phyloP scores from a whole-genome alignment of 2,329 filamentous ascomycete species.

The Aspergillus sp. region DNA sequence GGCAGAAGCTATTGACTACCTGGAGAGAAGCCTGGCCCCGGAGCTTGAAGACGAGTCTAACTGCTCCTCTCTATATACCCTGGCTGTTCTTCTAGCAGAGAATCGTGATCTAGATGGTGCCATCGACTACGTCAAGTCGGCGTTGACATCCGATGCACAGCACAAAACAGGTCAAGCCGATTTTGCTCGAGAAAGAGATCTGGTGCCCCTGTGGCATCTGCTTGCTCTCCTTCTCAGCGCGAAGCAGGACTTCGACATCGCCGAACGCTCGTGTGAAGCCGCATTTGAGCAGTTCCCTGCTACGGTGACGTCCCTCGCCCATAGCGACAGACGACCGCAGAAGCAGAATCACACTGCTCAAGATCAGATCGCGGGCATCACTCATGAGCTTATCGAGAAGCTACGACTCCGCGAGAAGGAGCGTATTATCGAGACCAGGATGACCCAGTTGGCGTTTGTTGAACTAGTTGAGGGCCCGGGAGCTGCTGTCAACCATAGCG shows the following conservation, averaged over 20 bases:
- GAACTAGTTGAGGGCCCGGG: slow-evolving; percentile 83
- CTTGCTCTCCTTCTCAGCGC: slow-evolving; percentile 83
- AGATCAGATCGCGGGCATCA: slow-evolving; percentile 22
- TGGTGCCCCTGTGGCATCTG: slow-evolving; percentile 90
- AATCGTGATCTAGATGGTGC: slow-evolving; percentile 77
- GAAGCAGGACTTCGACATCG: slow-evolving; percentile 79
- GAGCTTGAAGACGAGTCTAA: slow-evolving; percentile 68
- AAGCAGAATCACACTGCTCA: slow-evolving; percentile 27
- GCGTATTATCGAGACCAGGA: slow-evolving; percentile 87
- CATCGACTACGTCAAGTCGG: slow-evolving; percentile 78
- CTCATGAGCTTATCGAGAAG: slow-evolving; percentile 66
- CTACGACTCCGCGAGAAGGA: slow-evolving; percentile 86
- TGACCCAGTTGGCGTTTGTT: slow-evolving; percentile 84
- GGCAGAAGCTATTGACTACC: slow-evolving; percentile 71
- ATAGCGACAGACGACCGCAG: slow-evolving; percentile 49
- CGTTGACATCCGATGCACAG: slow-evolving; percentile 60
- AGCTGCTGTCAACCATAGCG: slow-evolving; percentile 82
- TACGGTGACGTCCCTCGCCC: slow-evolving; percentile 68
- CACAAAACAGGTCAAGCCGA: slow-evolving; percentile 28
- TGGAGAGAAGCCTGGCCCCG: slow-evolving; percentile 71
- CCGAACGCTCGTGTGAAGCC: slow-evolving; percentile 80
- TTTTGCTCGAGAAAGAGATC: slow-evolving; percentile 45
- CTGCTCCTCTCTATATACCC: slow-evolving; percentile 74
- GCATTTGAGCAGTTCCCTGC: slow-evolving; percentile 88
- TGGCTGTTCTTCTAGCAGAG: slow-evolving; percentile 85